Percentiles rank a stretch among this genome's conserved stretches.
Evolutionary conservation across 2,329 filamentous ascomycete genomes (phyloP).

Genomic region (Coniochaeta sp.): DNA sequence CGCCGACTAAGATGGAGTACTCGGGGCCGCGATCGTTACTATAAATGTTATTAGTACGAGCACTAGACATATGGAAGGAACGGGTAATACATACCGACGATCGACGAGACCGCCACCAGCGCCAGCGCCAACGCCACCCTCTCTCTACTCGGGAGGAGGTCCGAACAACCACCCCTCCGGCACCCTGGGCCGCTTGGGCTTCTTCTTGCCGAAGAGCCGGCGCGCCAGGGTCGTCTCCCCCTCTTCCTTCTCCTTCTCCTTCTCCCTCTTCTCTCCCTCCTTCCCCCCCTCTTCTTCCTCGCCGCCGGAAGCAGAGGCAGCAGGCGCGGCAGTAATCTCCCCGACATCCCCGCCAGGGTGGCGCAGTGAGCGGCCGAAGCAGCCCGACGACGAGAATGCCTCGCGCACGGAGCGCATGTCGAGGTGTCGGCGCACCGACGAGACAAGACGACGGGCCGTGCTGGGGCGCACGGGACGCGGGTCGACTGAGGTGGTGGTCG

Average conservation of each 20-base stretch:
- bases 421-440: neutral
- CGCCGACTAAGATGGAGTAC: constrained; percentile 95
- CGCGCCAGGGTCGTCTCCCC: neutral
- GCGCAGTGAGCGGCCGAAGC: neutral
- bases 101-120: constrained; percentile 93
- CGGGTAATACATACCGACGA: constrained; percentile 59
- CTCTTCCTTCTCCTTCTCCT: neutral
- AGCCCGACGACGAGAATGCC: neutral
- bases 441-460: neutral
- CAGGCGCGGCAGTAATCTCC: neutral
- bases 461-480: neutral
- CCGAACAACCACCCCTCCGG: neutral
- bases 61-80: constrained; percentile 6
- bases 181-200: neutral
- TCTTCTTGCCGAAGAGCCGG: neutral
- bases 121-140: constrained; percentile 43
- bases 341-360: neutral
- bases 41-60: no score
- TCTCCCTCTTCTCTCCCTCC: no score
- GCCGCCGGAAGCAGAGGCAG: neutral
- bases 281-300: no score
- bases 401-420: neutral
- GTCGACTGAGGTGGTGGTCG: neutral
- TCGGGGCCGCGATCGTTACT: constrained; percentile 95
- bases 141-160: neutral